Evolutionary conservation across 2,329 filamentous ascomycete species (phyloP).

Genomic region (Botrytis fragariae): DNA sequence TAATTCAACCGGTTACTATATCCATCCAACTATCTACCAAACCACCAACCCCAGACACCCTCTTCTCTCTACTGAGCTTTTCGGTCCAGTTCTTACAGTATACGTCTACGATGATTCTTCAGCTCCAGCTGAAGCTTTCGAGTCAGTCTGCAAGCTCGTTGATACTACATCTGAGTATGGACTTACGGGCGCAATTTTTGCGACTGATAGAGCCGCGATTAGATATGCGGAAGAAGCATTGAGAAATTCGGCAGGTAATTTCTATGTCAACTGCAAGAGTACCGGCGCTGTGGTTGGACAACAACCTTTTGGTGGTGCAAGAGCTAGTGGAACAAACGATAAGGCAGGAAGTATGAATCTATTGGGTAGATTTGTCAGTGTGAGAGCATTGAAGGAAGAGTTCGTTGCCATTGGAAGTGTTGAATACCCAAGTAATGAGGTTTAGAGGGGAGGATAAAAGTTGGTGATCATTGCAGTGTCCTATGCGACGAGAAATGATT

Average conservation of each 20-base stretch:
- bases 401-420: constrained; percentile 63
- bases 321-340: constrained; percentile 69
- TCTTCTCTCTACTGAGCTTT: constrained; percentile 75
- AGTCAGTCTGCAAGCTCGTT: constrained; percentile 58
- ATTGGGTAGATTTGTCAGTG: constrained; percentile 63
- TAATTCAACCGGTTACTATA: constrained; percentile 74
- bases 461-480: neutral
- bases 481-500: neutral
- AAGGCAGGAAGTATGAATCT: constrained; percentile 67
- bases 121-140: constrained; percentile 53
- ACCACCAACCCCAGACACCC: constrained; percentile 71
- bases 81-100: constrained; percentile 71
- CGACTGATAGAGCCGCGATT: constrained; percentile 63
- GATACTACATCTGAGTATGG: constrained; percentile 74
- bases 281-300: constrained; percentile 70
- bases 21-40: constrained; percentile 78
- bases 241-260: constrained; percentile 73
- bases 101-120: constrained; percentile 74
- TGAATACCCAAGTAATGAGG: constrained; percentile 68
- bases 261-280: constrained; percentile 83
- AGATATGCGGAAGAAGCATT: constrained; percentile 68
- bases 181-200: constrained; percentile 74
- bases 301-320: constrained; percentile 67
- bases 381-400: constrained; percentile 72
- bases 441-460: constrained; percentile 19